These are phyloP conservation scores for Leonotis leonurus DNA, from an alignment of 257 asterid species.

Conservation along the genomic window DNA sequence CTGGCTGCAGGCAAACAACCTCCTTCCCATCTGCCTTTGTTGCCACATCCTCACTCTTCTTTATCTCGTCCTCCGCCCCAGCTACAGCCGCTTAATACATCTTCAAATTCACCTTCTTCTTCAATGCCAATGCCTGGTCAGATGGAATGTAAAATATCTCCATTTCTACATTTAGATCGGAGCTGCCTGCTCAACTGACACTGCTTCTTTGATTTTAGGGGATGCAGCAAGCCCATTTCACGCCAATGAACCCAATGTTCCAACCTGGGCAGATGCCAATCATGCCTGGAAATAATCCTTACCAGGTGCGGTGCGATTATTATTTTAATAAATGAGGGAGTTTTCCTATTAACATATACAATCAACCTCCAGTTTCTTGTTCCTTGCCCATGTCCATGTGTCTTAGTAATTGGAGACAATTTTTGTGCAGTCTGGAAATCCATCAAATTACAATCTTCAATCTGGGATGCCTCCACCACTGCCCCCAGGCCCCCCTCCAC, in stretches of 20 bases:
- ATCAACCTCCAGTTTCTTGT: not conserved
- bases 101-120: slow-evolving; percentile 47
- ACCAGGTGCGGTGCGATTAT: slow-evolving; percentile 63
- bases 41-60: slow-evolving; percentile 66
- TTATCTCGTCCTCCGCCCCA: slow-evolving; percentile 77
- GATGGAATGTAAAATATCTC: slow-evolving; percentile 45
- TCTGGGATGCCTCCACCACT: slow-evolving; percentile 85
- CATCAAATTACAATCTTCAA: slow-evolving; percentile 47
- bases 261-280: slow-evolving; percentile 80
- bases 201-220: slow-evolving; percentile 29
- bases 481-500: slow-evolving; percentile 98
- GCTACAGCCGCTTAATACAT: slow-evolving; percentile 51
- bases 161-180: not conserved
- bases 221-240: slow-evolving; percentile 71
- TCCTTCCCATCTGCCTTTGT: slow-evolving; percentile 60
- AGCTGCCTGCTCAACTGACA: not conserved
- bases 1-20: slow-evolving; percentile 61
- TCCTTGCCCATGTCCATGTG: not conserved
- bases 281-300: slow-evolving; percentile 83
- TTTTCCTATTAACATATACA: too few relatives aligned
- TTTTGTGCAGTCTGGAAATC: slow-evolving; percentile 65
- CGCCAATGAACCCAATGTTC: slow-evolving; percentile 66
- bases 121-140: slow-evolving; percentile 48
- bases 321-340: too few relatives aligned
- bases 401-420: not conserved